Percentiles rank a stretch among this genome's conserved stretches.
phyloP scores from a whole-genome alignment of 352 stramenopile genomes.

The Pythium coloratum region DNA sequence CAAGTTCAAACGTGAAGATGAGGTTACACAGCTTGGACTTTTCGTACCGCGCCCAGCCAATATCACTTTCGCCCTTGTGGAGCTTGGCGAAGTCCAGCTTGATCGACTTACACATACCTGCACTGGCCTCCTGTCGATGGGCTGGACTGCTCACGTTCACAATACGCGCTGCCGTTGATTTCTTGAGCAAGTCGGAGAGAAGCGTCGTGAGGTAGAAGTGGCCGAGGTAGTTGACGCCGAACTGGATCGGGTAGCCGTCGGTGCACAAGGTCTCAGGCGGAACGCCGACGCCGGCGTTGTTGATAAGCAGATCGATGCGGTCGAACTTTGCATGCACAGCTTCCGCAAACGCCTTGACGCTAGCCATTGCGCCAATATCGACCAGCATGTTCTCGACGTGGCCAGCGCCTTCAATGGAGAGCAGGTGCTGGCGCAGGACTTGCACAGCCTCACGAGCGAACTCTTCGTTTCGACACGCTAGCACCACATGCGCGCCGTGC shows the following conservation, averaged over 20 bases:
- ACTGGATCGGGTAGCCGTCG: slow-evolving; percentile 56
- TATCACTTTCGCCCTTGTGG: background rate
- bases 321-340: slow-evolving; percentile 38
- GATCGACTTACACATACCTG: slow-evolving; percentile 3
- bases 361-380: slow-evolving; percentile 39
- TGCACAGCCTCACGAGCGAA: slow-evolving; percentile 5
- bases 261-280: slow-evolving; percentile 25
- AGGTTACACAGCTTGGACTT: slow-evolving; percentile 34
- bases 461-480: slow-evolving; percentile 46
- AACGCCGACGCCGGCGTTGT: slow-evolving; percentile 53
- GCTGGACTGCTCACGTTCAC: slow-evolving; percentile 40
- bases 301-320: slow-evolving; percentile 60
- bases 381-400: slow-evolving; percentile 15
- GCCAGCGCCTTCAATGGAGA: slow-evolving; percentile 26
- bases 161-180: slow-evolving; percentile 26
- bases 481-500: slow-evolving; percentile 49
- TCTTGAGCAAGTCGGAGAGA: slow-evolving; percentile 40
- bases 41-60: slow-evolving; percentile 24
- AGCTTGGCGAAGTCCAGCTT: slow-evolving; percentile 35
- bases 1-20: slow-evolving; percentile 27
- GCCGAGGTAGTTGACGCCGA: slow-evolving; percentile 67
- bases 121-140: background rate
- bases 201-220: slow-evolving; percentile 61
- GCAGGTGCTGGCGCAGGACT: slow-evolving; percentile 22
- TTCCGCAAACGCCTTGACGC: slow-evolving; percentile 38